Base-by-base conservation (phyloP, 176 grass and related monocot genomes). In the Metroxylon sagu region DNA sequence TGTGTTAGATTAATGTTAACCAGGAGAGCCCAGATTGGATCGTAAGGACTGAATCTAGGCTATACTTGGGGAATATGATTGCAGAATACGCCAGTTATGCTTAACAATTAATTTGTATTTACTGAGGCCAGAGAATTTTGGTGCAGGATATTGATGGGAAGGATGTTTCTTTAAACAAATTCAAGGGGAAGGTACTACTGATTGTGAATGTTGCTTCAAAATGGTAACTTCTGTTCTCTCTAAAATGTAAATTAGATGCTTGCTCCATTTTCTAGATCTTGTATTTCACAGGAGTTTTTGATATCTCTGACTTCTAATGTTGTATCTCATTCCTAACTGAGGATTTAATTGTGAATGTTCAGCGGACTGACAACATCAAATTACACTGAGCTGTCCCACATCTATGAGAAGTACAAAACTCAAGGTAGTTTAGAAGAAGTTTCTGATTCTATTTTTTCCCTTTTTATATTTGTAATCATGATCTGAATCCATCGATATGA, bases 361-460 rank as follows among this genome's bases (percentile, higher is more conserved):
- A 98, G 93, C 62, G 93, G 93, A 52, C 69, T 98, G 77, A 92
- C 93, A 69, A 77, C 87, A 72, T 68, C 87, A 72, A 98, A 98
- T 75, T 98, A 98, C 70, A 88, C 87, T 18, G 93, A 98, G 31
- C 64, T 98, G 30, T 98, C 93, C 57, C 93, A 98, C 76, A 70
- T 98, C 26, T 88, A 98, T 59, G 93, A 98, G 68, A 98, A 98
- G 79, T 98, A 98, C 81, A 98, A 98, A 53, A 65, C 84, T 73
- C 87, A 98, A 89, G 93, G 93, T 98, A 83, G 57, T 35, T 48
- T 35, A 35, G 31, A 10, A 35, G 31, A 23, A 49, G 35, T 31
- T 35, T 54, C 39, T 29, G 0, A n/a, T 60, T 73, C 48, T 68
- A 4, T 69, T 59, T 54, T 18, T 17, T 62, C 6, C 17, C 21